Base-by-base conservation (phyloP, 2,329 filamentous ascomycete species). In the Cladosporium sp. region DNA sequence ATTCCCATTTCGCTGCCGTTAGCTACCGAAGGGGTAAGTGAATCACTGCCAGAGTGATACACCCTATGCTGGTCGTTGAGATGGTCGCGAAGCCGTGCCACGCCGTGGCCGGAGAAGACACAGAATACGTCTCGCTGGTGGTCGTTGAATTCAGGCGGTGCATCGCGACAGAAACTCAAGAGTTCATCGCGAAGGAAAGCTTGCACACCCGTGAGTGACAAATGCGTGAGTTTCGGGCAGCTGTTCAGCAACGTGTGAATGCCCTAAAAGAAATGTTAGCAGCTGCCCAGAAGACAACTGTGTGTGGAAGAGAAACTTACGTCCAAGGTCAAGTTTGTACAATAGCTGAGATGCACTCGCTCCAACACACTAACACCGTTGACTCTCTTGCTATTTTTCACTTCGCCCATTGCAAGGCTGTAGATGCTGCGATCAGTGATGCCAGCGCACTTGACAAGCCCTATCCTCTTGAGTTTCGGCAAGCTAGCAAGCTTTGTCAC, bases 61-160 rank as follows among this genome's bases (percentile, higher is more conserved):
- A 41, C n/a, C 18, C 52, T 30, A 59, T 73, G 72, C 60, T 73
- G 72, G 68, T 80, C 78, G 70, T 93, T 96, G 47, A 99, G 84
- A 75, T 93, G 91, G 32, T 89, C 85, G 51, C 94, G 90, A 30
- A 99, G 86, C 49, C 87, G 86, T 51, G 83, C 82, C 1, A 99
- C 94, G 65, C 93, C 93, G 30, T 87, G 85, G 6, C 95, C 94
- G 1, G 93, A 97, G 78, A 99, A 99, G 64, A 99, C 95, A 75
- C 95, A 99, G 77, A 99, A 99, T 8, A 98, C 92, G 62, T 94
- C 90, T 69, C 95, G 88, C 78, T 99, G 95, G 75, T 97, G 93
- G 57, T 94, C 91, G 21, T 93, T 98, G 77, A 99, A 99, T 78
- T 98, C 95, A 88, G 85, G 80, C 44, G 95, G 95, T 1, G 95